Evolutionary conservation across 2,329 filamentous ascomycete species (phyloP).

Genomic region (Monosporascus ibericus): DNA sequence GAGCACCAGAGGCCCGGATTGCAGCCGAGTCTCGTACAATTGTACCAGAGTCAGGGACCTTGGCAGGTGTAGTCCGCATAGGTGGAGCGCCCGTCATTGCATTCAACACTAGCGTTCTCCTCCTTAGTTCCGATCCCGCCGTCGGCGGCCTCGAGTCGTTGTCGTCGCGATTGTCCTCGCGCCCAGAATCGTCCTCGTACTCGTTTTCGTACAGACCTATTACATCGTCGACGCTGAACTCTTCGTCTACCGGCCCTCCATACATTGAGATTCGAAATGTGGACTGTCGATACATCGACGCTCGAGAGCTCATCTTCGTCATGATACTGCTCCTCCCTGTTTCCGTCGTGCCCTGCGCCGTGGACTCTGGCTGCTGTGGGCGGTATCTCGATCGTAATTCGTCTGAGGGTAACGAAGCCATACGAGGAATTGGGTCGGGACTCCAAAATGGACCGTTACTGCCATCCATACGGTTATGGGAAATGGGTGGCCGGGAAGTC

Average conservation of each 20-base stretch:
- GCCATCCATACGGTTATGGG: conserved; percentile 30
- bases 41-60: conserved; percentile 10
- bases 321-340: conserved; percentile 79
- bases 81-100: conserved; percentile 32
- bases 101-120: conserved; percentile 33
- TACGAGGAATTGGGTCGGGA: conserved; percentile 32
- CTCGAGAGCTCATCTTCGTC: conserved; percentile 72
- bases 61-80: conserved; percentile 15
- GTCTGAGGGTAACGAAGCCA: conserved; percentile 42
- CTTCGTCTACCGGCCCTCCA: conserved; percentile 39
- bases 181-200: conserved; percentile 46
- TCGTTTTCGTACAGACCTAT: conserved; percentile 65
- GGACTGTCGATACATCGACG: conserved; percentile 43
- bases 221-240: conserved; percentile 59
- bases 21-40: conserved; percentile 31
- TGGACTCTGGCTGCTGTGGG: conserved; percentile 49
- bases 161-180: conserved; percentile 35
- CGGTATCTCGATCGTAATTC: conserved; percentile 51
- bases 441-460: conserved; percentile 26
- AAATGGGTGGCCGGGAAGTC: conserved; percentile 21
- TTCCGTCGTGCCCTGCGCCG: conserved; percentile 53
- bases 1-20: conserved; percentile 26
- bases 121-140: conserved; percentile 31
- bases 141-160: conserved; percentile 32
- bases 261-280: conserved; percentile 16